Evolutionary conservation across 2,329 filamentous ascomycete species (phyloP).

Genomic region (Intubia oerlemansii): DNA sequence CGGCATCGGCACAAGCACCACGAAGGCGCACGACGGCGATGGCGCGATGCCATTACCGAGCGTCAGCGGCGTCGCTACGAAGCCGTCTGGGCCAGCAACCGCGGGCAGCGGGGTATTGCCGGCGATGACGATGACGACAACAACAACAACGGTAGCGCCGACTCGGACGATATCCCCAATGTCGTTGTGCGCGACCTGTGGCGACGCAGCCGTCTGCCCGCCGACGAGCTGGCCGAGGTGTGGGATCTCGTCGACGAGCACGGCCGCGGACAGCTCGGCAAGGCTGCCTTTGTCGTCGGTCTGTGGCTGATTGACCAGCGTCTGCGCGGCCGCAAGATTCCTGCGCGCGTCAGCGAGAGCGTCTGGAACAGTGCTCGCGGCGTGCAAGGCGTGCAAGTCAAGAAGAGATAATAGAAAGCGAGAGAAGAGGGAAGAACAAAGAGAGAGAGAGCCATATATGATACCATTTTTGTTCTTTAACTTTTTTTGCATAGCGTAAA

Average conservation of each 20-base stretch:
- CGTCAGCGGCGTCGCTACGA: conserved; percentile 64
- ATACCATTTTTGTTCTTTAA: not conserved
- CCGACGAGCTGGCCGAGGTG: conserved; percentile 49
- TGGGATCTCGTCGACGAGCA: conserved; percentile 52
- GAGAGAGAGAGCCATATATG: not conserved
- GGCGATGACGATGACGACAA: too few relatives aligned
- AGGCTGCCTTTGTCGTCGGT: conserved; percentile 62
- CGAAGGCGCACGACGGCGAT: conserved; percentile 53
- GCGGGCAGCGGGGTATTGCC: conserved; percentile 27
- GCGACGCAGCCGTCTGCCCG: conserved; percentile 44
- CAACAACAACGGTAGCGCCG: not conserved
- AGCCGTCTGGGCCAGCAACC: conserved; percentile 67
- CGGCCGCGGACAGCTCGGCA: conserved; percentile 31
- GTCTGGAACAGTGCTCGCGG: conserved; percentile 51
- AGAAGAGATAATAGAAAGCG: conserved; percentile 13
- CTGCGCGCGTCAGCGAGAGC: conserved; percentile 45
- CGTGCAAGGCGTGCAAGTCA: too few relatives aligned
- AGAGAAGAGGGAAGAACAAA: not conserved
- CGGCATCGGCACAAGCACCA: conserved; percentile 45
- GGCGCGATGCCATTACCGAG: conserved; percentile 53
- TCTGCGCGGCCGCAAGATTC: conserved; percentile 59
- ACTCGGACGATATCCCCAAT: conserved; percentile 35
- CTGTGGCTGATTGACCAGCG: conserved; percentile 68
- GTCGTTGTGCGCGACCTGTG: conserved; percentile 58
- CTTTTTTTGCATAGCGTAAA: too few relatives aligned